Evolutionary conservation across 176 grass and related monocot genomes (phyloP), one percentile per base, ranked within the genome.

Genomic region (Oryza rufipogon): DNA sequence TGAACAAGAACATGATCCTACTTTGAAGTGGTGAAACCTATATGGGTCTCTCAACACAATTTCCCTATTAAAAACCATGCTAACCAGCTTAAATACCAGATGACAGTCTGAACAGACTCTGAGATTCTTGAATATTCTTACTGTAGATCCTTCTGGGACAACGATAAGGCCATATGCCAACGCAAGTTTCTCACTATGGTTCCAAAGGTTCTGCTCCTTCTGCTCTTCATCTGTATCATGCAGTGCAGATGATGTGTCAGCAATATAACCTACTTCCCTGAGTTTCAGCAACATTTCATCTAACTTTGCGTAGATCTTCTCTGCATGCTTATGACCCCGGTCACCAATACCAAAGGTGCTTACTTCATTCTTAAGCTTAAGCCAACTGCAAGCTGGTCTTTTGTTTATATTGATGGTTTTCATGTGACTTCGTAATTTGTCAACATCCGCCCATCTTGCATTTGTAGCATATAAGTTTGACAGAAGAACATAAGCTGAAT

Each of bases 151-250:
- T 92, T 90, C 81, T 11, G 90, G 90, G 22, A 86, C 71, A 79
- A 48, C 63, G 38, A 90, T 76, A 36, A 97, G 77, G 10, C 92
- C 92, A 64, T 92, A 94, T 56, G 94, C 91, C 74, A 97, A 81
- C 5, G 90, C 89, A 83, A 97, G 88, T 49, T 97, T 97, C 88
- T 97, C 94, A 14, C 94, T 92, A 61, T 94, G 94, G 72, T 75
- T 90, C 94, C 94, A 97, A 69, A 97, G 88, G 32, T 94, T 94
- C 44, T 94, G 89, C 74, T 92, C 92, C 34, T 94, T 96, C 75
- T 97, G 94, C 83, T 97, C 94, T 84, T 92, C 92, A 48, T 97
- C 94, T 5, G 84, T 97, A 65, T 97, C 94, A 85, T 97, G 94
- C 77, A 94, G 66, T 70, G 76, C 94, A 41, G 85, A 92, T 69